A percentile compares a stretch with the other conserved stretches of the same genome.
These are phyloP conservation scores for Agaricus bisporus DNA, from an alignment of 768 basidiomycete genomes.

Conservation along the genomic window DNA sequence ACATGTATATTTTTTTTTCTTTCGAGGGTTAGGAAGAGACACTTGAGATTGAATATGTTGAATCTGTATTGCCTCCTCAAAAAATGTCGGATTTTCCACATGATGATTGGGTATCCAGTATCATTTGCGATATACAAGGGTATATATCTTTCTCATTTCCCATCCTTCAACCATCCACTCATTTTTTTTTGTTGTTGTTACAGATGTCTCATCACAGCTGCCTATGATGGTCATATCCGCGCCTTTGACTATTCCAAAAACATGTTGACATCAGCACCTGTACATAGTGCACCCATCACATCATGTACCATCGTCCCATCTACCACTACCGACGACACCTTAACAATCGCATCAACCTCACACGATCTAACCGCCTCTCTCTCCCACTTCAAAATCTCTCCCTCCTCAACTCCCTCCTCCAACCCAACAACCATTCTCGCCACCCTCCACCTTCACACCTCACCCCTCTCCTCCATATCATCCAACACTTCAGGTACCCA, in stretches of 20 bases:
- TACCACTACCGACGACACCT: conserved; percentile 19
- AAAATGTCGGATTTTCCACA: conserved; percentile 74
- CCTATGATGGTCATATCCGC: conserved; percentile 76
- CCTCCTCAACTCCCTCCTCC: conserved; percentile 11
- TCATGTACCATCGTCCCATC: conserved; percentile 52
- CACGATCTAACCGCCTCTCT: conserved; percentile 75
- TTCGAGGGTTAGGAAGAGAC: conserved; percentile 65
- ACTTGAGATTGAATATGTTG: conserved; percentile 87
- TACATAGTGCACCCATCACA: conserved; percentile 64
- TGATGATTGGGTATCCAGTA: conserved; percentile 91
- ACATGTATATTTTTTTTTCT: conserved; percentile 13
- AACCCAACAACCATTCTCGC: conserved; percentile 46
- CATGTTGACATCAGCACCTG: conserved; percentile 37
- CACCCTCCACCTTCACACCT: conserved; percentile 79
- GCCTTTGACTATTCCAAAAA: conserved; percentile 68
- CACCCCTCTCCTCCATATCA: conserved; percentile 67
- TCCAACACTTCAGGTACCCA: conserved; percentile 49
- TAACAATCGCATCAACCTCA: conserved; percentile 60
- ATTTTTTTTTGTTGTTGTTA: not conserved
- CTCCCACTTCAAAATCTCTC: conserved; percentile 26
- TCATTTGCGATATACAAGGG: conserved; percentile 57
- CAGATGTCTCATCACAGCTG: conserved; percentile 70
- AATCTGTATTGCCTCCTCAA: conserved; percentile 83
- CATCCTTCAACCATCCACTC: conserved; percentile 9
- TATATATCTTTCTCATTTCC: conserved; percentile 23